Evolutionary conservation across 2,329 filamentous ascomycete species (phyloP), one percentile per base, ranked within the genome.

Genomic region (Xylariaceae sp.): DNA sequence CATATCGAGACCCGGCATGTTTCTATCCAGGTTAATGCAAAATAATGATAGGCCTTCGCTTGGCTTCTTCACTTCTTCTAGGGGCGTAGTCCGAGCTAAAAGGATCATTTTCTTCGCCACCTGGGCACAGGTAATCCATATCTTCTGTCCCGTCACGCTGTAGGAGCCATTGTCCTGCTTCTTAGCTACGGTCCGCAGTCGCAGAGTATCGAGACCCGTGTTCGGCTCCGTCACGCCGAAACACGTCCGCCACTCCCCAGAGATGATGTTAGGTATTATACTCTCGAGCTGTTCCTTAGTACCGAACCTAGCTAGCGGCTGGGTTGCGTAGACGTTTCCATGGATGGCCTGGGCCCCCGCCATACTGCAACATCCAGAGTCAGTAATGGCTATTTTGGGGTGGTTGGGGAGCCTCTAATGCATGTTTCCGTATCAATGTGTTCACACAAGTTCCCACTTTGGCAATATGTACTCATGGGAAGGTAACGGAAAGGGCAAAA

Each of bases 151-250:
- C 0, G 84, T 84, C 10, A 96, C 80, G 1, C 75, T 77, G 69
- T 93, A 96, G 3, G 77, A 80, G 14, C 82, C 83, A 19, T 85
- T 82, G 2, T 59, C 52, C 40, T 71, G 66, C 62, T 80, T 82
- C 26, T 72, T 80, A 0, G 90, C 90, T 5, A 75, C 74, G 0
- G 90, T 93, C 40, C 79, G 80, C 2, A 96, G 76, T 42, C 86
- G 83, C 10, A 93, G 76, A 0, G 90, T 96, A 56, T 96, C 88
- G 1, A 96, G 82, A 0, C 91, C 90, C 0, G 89, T 87, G 61
- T 92, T 88, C 0, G 90, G 90, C 70, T 93, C 90, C n/a, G 89
- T 93, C 1, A 95, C 90, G 12, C 90, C 90, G 62, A 95, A 95
- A 67, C 90, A 95, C 0, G 85, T 85, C 51, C 90, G 78, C 81